phyloP scores from a whole-genome alignment of 2,329 filamentous ascomycete species.

The Ceratocystis cubensis region DNA sequence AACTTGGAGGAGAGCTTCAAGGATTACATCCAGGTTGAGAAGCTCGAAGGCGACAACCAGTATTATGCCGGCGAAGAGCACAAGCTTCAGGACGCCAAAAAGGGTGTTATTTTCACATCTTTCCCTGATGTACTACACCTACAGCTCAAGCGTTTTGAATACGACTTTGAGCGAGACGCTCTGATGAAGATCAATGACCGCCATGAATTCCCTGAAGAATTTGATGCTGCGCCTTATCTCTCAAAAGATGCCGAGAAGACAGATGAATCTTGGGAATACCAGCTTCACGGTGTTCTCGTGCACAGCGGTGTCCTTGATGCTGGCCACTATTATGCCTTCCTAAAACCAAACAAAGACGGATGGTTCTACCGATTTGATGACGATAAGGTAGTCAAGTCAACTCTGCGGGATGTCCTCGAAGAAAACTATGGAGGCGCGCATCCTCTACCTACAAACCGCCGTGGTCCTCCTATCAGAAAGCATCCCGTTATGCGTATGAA shows the following conservation, averaged over 20 bases:
- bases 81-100: constrained; percentile 91
- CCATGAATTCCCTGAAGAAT: constrained; percentile 75
- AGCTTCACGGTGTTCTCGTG: constrained; percentile 87
- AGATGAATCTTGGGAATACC: constrained; percentile 71
- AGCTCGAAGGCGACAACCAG: constrained; percentile 95
- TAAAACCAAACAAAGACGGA: constrained; percentile 86
- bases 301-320: constrained; percentile 95
- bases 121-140: constrained; percentile 91
- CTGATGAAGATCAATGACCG: constrained; percentile 99
- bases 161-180: constrained; percentile 87
- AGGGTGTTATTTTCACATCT: constrained; percentile 91
- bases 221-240: constrained; percentile 77
- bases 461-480: constrained; percentile 39
- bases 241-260: constrained; percentile 75
- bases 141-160: constrained; percentile 94
- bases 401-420: constrained; percentile 78
- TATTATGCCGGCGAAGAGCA: constrained; percentile 85
- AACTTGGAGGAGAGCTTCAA: constrained; percentile 87
- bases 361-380: constrained; percentile 97
- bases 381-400: constrained; percentile 90
- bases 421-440: constrained; percentile 96
- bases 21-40: constrained; percentile 93
- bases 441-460: constrained; percentile 33
- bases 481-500: constrained; percentile 51
- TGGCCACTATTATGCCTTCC: constrained; percentile 94